These are phyloP conservation scores for Veloboletus limbatus DNA, from an alignment of 1,284 basidiomycete species.

Conservation along the genomic window DNA sequence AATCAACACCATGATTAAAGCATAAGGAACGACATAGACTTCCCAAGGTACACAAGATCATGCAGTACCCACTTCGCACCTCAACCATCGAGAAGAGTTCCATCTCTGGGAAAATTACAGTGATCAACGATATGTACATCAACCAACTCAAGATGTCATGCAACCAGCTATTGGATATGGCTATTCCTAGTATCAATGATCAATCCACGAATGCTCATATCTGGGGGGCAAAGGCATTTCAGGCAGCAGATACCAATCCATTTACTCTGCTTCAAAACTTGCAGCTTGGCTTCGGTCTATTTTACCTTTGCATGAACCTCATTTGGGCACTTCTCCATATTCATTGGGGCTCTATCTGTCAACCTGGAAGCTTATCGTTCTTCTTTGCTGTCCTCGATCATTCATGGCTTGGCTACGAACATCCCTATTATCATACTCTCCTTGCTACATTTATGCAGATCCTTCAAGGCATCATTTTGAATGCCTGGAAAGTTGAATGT, in stretches of 20 bases:
- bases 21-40: no score
- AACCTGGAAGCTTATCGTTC: not conserved
- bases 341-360: not conserved
- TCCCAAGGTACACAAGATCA: no score
- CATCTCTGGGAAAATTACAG: no score
- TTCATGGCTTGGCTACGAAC: not conserved
- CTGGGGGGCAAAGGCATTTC: not conserved
- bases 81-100: no score
- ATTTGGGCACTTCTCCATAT: not conserved
- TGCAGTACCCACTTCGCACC: no score
- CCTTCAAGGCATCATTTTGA: not conserved
- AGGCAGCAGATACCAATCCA: not conserved
- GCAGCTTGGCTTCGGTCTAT: not conserved
- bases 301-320: conserved; percentile 1
- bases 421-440: not conserved
- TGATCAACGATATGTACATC: no score
- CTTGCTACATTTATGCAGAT: not conserved
- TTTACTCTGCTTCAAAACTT: not conserved
- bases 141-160: no score
- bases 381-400: not conserved
- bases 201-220: not conserved
- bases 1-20: no score
- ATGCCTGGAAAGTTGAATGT: not conserved
- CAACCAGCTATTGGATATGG: no score
- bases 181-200: not conserved